Base-by-base conservation (phyloP, 2,329 filamentous ascomycete genomes). In the Colletotrichum tropicale region DNA sequence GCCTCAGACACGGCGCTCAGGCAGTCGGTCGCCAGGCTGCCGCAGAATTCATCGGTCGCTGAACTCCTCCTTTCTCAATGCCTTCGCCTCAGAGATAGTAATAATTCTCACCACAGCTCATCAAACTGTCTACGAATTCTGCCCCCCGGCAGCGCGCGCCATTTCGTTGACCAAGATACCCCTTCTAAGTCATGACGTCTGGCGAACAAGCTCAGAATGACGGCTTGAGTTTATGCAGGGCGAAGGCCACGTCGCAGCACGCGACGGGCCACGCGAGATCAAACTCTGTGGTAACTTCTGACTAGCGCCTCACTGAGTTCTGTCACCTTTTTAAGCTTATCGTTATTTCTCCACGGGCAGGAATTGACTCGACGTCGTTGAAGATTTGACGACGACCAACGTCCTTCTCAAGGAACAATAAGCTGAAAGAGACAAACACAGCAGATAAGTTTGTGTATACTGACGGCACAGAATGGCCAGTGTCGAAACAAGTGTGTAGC, bases 261-360 rank as follows among this genome's bases (percentile, higher is more conserved):
- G 28, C 55, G 55, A 71, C 24, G 24, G n/a, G 68, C 36, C 32
- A 66, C 60, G 18, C 61, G 15, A 52, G 36, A 21, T 43, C 38
- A 43, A 26, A 61, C 61, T 71, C 66, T 38, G 32, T n/a, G 26
- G 24, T 21, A 68, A 32, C 24, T 55, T 71, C 34, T 52, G 24
- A n/a, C 24, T 61, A 30, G 68, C 67, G 48, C 32, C 60, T 18
- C 21, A 58, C 61, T 66, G 72, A 75, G 68, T 75, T 75, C 68
- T 75, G 72, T 71, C 72, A 75, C 30, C 61, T 6, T 34, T 38
- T 71, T 75, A 75, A 71, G 72, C 52, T 71, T 71, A 66, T 61
- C 52, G 43, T 38, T 71, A 58, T 56, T 58, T 36, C 8, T 52
- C 30, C 16, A 24, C 15, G 10, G 12, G 3, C 18, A 34, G 48